A percentile compares a stretch with the other conserved stretches of the same genome.
Evolutionary conservation across 257 asterid species (phyloP).

Genomic region (Cinchona pubescens): DNA sequence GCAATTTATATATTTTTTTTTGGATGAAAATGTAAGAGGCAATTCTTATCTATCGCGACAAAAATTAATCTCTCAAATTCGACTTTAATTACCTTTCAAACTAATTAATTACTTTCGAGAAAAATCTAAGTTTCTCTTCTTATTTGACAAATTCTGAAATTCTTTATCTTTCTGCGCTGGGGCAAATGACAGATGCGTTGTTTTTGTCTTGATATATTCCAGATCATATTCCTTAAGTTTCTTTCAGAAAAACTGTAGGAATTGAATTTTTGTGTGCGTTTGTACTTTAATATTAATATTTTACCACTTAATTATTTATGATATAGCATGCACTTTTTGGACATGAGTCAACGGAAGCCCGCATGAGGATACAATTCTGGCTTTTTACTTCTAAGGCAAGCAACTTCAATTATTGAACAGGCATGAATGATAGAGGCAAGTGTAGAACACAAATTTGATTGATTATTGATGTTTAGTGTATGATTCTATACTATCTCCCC

Average conservation of each 20-base stretch:
- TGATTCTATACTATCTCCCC: not conserved
- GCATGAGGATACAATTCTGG: conserved; percentile 6
- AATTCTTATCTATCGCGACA: not conserved
- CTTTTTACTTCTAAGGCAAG: conserved; percentile 29
- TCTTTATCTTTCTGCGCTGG: not conserved
- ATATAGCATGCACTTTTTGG: not conserved
- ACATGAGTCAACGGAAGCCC: conserved; percentile 12
- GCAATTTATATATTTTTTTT: too few relatives aligned
- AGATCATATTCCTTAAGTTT: too few relatives aligned
- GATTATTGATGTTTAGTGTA: not conserved
- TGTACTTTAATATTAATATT: too few relatives aligned
- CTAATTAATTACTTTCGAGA: not conserved
- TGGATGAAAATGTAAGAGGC: not conserved
- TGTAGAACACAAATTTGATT: not conserved
- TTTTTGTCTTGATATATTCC: too few relatives aligned
- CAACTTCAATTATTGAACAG: conserved; percentile 14
- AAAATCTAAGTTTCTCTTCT: too few relatives aligned
- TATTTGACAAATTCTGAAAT: too few relatives aligned
- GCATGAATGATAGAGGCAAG: conserved; percentile 15
- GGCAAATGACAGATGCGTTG: not conserved
- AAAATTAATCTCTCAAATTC: not conserved
- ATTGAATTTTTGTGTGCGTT: not conserved
- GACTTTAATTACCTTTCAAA: not conserved
- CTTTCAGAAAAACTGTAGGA: not conserved
- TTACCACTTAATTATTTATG: too few relatives aligned